Base-by-base conservation (phyloP, 805 yeast species). In the Millerozyma miso region DNA sequence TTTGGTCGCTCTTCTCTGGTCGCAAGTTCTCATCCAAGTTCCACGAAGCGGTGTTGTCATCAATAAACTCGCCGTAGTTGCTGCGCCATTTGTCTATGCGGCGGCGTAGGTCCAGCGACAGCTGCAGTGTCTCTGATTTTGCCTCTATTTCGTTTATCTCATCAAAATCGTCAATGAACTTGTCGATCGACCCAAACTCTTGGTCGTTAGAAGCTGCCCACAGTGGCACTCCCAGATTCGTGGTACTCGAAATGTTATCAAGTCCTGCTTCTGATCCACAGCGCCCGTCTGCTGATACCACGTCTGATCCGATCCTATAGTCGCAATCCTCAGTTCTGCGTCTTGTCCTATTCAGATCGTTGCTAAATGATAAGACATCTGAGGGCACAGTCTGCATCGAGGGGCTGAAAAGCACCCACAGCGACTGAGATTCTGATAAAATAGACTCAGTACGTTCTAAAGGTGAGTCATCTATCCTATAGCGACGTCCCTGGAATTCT, bases 11-110 rank as follows among this genome's bases (percentile, higher is more conserved):
- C 8, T 19, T 29, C 32, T 17, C 2, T 19, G 32, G n/a, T 19
- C 39, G 10, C n/a, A 45, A 35, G 18, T 41, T 38, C 38, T 62
- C 67, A 38, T 64, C 69, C 36, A 66, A 48, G 42, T 66, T 62
- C 69, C 69, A 65, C 34, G 62, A 56, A 14, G 71, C 71, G 4
- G 59, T 53, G 47, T 66, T 65, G 41, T 65, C 71, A 44, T 61
- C 65, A 6, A 60, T 50, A 10, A 60, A 33, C 15, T 54, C 56
- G 14, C 44, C 50, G 15, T 48, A 38, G n/a, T 47, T 40, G 13
- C 34, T 35, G 16, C 54, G 51, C 62, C 60, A 59, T 23, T 47
- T 51, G 31, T 51, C 46, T 16, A 59, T 56, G 15, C 54, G 46
- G 40, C 33, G 39, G 46, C 33, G 45, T 37, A 35, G 43, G 33